Conservation (phyloP, 2,329 filamentous ascomycete species). For the Lojkania enalia region DNA sequence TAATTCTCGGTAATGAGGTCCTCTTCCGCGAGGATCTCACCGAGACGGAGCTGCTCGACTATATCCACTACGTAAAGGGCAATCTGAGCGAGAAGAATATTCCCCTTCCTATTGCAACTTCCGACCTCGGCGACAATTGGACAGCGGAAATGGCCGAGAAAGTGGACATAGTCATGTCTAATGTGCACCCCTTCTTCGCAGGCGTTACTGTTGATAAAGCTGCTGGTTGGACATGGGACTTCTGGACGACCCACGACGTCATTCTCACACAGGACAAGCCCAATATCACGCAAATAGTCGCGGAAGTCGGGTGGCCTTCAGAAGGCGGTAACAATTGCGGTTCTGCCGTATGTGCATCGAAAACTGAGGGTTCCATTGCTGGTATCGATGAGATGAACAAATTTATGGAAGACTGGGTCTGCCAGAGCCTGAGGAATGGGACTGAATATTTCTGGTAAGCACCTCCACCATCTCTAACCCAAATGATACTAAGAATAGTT, state of each 20-base stretch:
- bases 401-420: slow-evolving; percentile 88
- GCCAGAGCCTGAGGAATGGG: slow-evolving; percentile 74
- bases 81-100: slow-evolving; percentile 68
- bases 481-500: slow-evolving; percentile 9
- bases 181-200: slow-evolving; percentile 94
- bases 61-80: slow-evolving; percentile 69
- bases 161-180: slow-evolving; percentile 91
- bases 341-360: slow-evolving; percentile 58
- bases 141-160: slow-evolving; percentile 66
- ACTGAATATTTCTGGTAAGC: slow-evolving; percentile 91
- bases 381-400: slow-evolving; percentile 78
- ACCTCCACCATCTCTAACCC: neutral
- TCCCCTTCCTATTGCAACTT: slow-evolving; percentile 78
- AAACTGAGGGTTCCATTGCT: slow-evolving; percentile 69
- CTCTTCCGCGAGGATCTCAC: slow-evolving; percentile 69
- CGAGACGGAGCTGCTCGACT: slow-evolving; percentile 61
- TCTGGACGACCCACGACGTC: slow-evolving; percentile 75
- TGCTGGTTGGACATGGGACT: slow-evolving; percentile 78
- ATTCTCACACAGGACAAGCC: slow-evolving; percentile 58
- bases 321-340: slow-evolving; percentile 81
- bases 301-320: slow-evolving; percentile 90
- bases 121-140: slow-evolving; percentile 90
- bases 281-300: slow-evolving; percentile 71
- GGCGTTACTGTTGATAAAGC: slow-evolving; percentile 71
- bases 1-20: slow-evolving; percentile 67